These are phyloP conservation scores for Cochlearia excelsa DNA, from an alignment of 345 rosid genomes.

Conservation along the genomic window DNA sequence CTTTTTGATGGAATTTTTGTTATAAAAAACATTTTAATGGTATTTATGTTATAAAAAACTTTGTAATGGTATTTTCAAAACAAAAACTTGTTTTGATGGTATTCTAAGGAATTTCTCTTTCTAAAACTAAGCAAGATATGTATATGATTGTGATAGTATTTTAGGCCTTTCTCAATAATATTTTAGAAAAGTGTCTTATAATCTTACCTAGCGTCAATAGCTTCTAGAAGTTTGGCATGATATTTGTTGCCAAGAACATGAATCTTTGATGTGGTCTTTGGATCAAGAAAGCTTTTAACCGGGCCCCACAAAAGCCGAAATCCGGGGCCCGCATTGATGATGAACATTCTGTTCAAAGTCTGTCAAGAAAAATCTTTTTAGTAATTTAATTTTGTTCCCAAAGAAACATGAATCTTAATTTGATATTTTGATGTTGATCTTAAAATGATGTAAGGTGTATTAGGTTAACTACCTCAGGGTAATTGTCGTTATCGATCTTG, in stretches of 20 bases:
- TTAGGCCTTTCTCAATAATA: too few relatives aligned
- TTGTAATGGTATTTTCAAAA: too few relatives aligned
- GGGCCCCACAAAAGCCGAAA: constrained; percentile 89
- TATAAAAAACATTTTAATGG: too few relatives aligned
- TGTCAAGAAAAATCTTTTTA: constrained; percentile 21
- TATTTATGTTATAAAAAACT: too few relatives aligned
- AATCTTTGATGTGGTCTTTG: constrained; percentile 85
- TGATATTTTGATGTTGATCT: too few relatives aligned
- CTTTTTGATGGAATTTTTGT: too few relatives aligned
- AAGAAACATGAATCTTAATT: too few relatives aligned
- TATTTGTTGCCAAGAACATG: constrained; percentile 95
- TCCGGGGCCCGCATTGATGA: constrained; percentile 91
- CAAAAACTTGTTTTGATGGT: too few relatives aligned
- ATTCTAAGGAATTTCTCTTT: too few relatives aligned
- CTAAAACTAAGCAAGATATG: too few relatives aligned
- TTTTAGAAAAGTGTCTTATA: too few relatives aligned
- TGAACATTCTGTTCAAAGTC: constrained; percentile 93
- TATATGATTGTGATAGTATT: too few relatives aligned
- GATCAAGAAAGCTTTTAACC: constrained; percentile 73
- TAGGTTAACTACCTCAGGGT: constrained; percentile 67
- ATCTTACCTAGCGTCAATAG: constrained; percentile 69
- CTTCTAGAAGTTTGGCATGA: constrained; percentile 81
- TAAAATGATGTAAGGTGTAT: not conserved
- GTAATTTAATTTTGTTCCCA: not conserved
- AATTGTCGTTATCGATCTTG: constrained; percentile 79